A percentile compares a stretch with the other conserved stretches of the same genome.
phyloP scores from a whole-genome alignment of 2,329 filamentous ascomycete species.

The Mycosphaerella arachidis region DNA sequence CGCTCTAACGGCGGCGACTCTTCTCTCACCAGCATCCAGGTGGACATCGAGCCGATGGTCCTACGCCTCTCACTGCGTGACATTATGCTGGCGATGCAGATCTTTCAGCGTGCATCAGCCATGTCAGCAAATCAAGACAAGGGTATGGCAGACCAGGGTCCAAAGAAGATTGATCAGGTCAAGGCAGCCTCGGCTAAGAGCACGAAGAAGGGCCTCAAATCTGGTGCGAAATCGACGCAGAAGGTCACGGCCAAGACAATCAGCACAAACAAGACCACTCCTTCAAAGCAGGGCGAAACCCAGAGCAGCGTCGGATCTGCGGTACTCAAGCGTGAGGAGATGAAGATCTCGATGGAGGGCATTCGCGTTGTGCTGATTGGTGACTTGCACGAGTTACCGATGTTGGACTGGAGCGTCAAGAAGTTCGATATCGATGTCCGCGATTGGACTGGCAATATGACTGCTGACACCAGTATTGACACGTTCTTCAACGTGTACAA shows the following conservation, averaged over 20 bases:
- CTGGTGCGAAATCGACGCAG: conserved; percentile 41
- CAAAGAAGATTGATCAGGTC: conserved; percentile 52
- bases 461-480: conserved; percentile 83
- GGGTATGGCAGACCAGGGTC: conserved; percentile 50
- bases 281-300: conserved; percentile 45
- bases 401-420: conserved; percentile 90
- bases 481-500: conserved; percentile 97
- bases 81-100: conserved; percentile 89
- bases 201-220: conserved; percentile 35
- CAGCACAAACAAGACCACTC: conserved; percentile 48
- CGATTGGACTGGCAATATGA: conserved; percentile 87
- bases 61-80: conserved; percentile 86
- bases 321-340: conserved; percentile 66
- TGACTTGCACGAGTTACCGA: conserved; percentile 89
- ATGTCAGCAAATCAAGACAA: conserved; percentile 57
- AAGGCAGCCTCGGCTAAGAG: conserved; percentile 34
- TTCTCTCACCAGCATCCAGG: conserved; percentile 69
- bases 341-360: conserved; percentile 81
- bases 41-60: conserved; percentile 87
- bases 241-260: conserved; percentile 46
- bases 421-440: conserved; percentile 77
- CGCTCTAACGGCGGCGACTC: conserved; percentile 56
- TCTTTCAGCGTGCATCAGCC: conserved; percentile 84
- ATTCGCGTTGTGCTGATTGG: conserved; percentile 91
- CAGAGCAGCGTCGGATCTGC: conserved; percentile 45